These are phyloP conservation scores for Paratinospora sagittata DNA, from an alignment of 164 flowering plant genomes.

Conservation along the genomic window DNA sequence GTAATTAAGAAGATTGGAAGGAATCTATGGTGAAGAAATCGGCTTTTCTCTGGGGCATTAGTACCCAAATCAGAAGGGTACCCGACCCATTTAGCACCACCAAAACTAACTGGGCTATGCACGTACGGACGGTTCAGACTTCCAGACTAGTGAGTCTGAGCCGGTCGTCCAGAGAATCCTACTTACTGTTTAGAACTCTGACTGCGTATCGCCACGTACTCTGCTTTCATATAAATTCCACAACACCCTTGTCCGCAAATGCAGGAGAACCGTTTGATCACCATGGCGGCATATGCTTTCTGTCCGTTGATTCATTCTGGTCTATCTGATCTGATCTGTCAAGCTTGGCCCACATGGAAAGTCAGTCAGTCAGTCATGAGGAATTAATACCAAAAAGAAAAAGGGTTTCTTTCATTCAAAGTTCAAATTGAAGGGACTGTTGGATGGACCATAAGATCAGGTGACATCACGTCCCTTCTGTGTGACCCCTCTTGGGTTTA, in stretches of 20 bases:
- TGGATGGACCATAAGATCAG: not conserved
- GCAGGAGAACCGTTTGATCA: not conserved
- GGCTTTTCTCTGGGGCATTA: not conserved
- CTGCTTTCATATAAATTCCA: too few species aligned
- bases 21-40: not conserved
- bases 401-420: too few species aligned
- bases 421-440: too few species aligned
- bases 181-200: not conserved
- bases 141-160: not conserved
- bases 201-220: not conserved
- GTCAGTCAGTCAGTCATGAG: too few species aligned
- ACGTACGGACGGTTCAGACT: too few species aligned
- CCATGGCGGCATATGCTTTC: not conserved
- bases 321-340: not conserved
- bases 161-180: not conserved
- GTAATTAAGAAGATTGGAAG: too few species aligned
- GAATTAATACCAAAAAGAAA: too few species aligned
- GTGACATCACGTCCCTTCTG: constrained; percentile 6
- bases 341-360: not conserved
- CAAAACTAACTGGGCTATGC: not conserved
- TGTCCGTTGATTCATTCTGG: not conserved
- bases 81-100: not conserved
- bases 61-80: not conserved
- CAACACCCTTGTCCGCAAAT: not conserved
- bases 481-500: not conserved